Base-by-base conservation (phyloP, 1,284 basidiomycete genomes). In the Heterobasidion parviporum region DNA sequence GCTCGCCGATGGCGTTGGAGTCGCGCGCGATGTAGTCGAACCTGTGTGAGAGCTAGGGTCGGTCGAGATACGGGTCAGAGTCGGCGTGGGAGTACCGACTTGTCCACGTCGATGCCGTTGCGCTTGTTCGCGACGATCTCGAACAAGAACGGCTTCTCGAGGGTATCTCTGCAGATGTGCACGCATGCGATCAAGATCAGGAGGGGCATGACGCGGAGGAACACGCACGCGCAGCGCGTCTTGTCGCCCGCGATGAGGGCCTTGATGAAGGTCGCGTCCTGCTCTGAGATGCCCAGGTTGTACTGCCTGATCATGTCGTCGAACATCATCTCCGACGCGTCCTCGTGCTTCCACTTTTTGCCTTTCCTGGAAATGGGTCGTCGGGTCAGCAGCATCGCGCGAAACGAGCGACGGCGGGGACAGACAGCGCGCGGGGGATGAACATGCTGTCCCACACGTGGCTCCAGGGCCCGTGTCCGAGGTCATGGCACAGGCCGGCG, bases 31-130 rank as follows among this genome's bases (percentile, higher is more conserved):
- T 88, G 60, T 92, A 92, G 62, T 92, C 89, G 57, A 90, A 88
- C 61, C 85, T 87, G 46, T 45, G 20, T 33, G 26, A 18, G 36
- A 56, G 45, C 59, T 35, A 8, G 16, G 26, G 32, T 54, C 41
- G 41, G 41, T 8, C 1, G 48, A 50, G 32, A 18, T 3, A 26
- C 26, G 26, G 3, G 26, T 26, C 26, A 26, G 3, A 26, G 26
- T 26, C 8, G 8, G 8, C 44, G 20, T 46, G 15, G 20, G 10
- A 8, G 15, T 16, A 46, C 44, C 14, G 14, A 87, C 87, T 90
- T 91, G 74, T 92, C 89, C 3, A 92, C 89, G 62, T 91, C 89
- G 6, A 92, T 74, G 0, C 89, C 89, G 57, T 90, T 91, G 3
- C 81, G 73, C 65, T 80, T 79, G 69, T 92, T 92, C 0, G 84